phyloP scores from a whole-genome alignment of 148 eudicot genomes.

The Fagopyrum esculentum region DNA sequence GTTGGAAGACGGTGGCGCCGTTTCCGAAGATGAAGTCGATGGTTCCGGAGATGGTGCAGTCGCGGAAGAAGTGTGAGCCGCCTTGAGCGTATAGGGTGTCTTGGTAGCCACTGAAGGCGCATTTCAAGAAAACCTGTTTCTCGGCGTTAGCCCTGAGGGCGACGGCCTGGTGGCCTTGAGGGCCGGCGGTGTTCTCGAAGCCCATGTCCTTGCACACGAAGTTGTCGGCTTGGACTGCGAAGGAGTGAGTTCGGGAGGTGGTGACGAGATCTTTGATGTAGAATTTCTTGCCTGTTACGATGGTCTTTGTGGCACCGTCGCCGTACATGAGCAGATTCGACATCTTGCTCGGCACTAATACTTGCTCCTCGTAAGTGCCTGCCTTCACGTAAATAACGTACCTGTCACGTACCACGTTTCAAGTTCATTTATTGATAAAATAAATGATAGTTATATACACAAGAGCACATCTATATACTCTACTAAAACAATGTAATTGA shows the following conservation, averaged over 20 bases:
- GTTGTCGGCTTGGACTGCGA: conserved; percentile 28
- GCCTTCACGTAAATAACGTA: conserved; percentile 55
- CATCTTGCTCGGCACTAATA: conserved; percentile 29
- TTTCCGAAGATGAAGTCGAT: conserved; percentile 34
- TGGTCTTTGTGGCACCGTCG: conserved; percentile 58
- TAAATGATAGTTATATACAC: too few species aligned
- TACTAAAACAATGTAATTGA: too few species aligned
- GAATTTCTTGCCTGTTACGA: conserved; percentile 40
- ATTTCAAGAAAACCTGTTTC: conserved; percentile 22
- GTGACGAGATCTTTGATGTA: conserved; percentile 7
- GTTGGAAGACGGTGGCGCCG: conserved; percentile 29
- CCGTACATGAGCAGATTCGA: conserved; percentile 60
- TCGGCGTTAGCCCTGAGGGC: conserved; percentile 27
- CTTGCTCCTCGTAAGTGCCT: conserved; percentile 48
- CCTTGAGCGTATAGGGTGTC: conserved; percentile 27
- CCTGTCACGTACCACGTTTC: conserved; percentile 20
- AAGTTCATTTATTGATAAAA: too few species aligned
- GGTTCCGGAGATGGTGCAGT: conserved; percentile 30
- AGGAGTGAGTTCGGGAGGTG: conserved; percentile 50
- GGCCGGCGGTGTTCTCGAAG: conserved; percentile 37
- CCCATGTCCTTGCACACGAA: conserved; percentile 34
- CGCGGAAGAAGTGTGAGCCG: conserved; percentile 25
- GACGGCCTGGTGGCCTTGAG: conserved; percentile 35
- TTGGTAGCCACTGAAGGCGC: conserved; percentile 31
- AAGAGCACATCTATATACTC: too few species aligned